Base-by-base conservation (phyloP, 768 basidiomycete genomes). In the Agaricus blazei region DNA sequence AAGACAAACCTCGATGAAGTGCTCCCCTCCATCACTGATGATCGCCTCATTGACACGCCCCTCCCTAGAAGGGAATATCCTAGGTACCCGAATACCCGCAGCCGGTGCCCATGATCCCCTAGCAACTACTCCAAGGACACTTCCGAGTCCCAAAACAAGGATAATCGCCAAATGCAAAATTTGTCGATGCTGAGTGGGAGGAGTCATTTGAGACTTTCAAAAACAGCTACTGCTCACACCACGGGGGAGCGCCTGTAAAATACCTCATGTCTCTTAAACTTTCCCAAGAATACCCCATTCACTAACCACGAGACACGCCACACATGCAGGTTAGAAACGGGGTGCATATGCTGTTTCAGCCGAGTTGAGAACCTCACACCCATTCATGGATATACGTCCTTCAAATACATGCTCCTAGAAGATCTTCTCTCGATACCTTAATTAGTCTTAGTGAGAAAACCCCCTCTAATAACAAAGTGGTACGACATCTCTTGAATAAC, bases 1-100 rank as follows among this genome's bases (percentile, higher is more conserved):
- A 23, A 0, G 31, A 28, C 34, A 3, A 29, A 48, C 54, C 46
- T 55, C 54, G 38, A 55, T 48, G 48, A 55, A 48, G 46, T 31
- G 43, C 40, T 55, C 54, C 9, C 54, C 54, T 3, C 47, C 47
- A 43, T 40, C 28, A 47, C 19, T 31, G 34, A 6, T 47, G 14
- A 45, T 7, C 8, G 3, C 1, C 48, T 41, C n/a, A 37, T 40
- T 26, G 34, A 19, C 19, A 19, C 19, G 19, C 19, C 40, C 27
- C 12, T 27, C 23, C 19, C 12, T 11, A 15, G 28, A 23, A 36
- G 41, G 7, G 9, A 24, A 19, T 23, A 48, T 31, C 23, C 54
- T 38, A 12, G 47, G 46, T n/a, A 36, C 9, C 15, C 15, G 37
- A n/a, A 48, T 19, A 19, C 43, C 43, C 14, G 34, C 23, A 14